A percentile compares a stretch with the other conserved stretches of the same genome.
phyloP scores from a whole-genome alignment of 768 basidiomycete genomes.

The Lactifluus volemus region DNA sequence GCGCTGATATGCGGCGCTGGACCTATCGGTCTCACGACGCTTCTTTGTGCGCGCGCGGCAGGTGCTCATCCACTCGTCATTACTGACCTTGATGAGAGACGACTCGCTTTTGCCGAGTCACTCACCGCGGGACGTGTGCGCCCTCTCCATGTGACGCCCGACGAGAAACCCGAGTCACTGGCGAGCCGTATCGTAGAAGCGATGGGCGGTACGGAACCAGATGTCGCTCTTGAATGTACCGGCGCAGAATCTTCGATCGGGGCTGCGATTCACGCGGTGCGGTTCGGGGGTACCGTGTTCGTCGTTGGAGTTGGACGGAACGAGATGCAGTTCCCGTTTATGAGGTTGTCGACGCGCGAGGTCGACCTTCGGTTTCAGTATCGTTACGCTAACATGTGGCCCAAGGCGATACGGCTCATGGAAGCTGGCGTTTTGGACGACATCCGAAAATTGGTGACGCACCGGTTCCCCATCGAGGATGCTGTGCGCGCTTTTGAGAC shows the following conservation, averaged over 20 bases:
- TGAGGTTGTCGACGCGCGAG: conserved; percentile 64
- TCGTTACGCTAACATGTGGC: conserved; percentile 68
- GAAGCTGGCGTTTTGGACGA: conserved; percentile 58
- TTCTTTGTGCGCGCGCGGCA: conserved; percentile 57
- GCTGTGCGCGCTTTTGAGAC: conserved; percentile 74
- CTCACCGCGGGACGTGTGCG: conserved; percentile 36
- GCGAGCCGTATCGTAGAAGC: conserved; percentile 44
- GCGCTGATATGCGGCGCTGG: conserved; percentile 58
- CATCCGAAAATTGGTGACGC: conserved; percentile 73
- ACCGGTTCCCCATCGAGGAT: conserved; percentile 61
- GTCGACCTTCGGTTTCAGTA: conserved; percentile 64
- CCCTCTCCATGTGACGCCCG: conserved; percentile 46
- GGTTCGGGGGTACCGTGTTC: conserved; percentile 60
- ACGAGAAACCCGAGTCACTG: conserved; percentile 37
- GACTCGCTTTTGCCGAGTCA: conserved; percentile 57
- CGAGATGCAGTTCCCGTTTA: conserved; percentile 58
- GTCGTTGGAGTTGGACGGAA: conserved; percentile 63
- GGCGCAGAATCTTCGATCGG: conserved; percentile 56
- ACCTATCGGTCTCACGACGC: conserved; percentile 54
- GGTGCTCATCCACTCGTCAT: conserved; percentile 65
- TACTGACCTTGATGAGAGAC: conserved; percentile 56
- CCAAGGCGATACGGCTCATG: conserved; percentile 78
- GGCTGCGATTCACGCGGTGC: conserved; percentile 38
- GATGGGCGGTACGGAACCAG: conserved; percentile 40
- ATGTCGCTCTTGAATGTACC: conserved; percentile 52